phyloP scores from a whole-genome alignment of 345 rosid genomes.

The Populus deltoides region DNA sequence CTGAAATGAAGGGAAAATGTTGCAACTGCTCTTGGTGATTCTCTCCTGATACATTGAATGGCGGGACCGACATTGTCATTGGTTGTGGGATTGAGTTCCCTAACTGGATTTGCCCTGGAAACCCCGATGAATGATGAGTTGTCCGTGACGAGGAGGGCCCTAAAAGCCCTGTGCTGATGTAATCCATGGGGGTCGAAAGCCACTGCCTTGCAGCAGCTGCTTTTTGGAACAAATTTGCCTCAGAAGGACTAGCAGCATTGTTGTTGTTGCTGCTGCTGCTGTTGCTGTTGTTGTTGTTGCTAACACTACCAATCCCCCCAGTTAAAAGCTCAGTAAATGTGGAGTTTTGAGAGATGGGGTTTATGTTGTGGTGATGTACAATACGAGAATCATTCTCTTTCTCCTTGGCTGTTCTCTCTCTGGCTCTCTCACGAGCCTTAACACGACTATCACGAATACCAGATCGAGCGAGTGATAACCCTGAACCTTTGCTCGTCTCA shows the following conservation, averaged over 20 bases:
- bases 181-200: conserved; percentile 66
- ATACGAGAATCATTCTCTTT: conserved; percentile 45
- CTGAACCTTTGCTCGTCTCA: conserved; percentile 88
- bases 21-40: conserved; percentile 44
- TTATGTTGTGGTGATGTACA: conserved; percentile 23
- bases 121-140: conserved; percentile 35
- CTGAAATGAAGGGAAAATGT: conserved; percentile 70
- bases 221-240: conserved; percentile 38
- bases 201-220: conserved; percentile 45
- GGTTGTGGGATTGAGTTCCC: conserved; percentile 34
- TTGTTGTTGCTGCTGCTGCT: background rate
- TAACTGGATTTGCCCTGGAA: conserved; percentile 50
- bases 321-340: conserved; percentile 87
- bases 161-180: conserved; percentile 45
- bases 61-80: conserved; percentile 35
- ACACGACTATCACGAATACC: conserved; percentile 57
- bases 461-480: conserved; percentile 69
- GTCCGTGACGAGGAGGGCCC: conserved; percentile 43
- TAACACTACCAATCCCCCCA: conserved; percentile 42
- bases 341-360: conserved; percentile 47
- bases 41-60: conserved; percentile 40
- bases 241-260: conserved; percentile 36
- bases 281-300: conserved; percentile 9
- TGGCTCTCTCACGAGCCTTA: conserved; percentile 75
- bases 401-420: conserved; percentile 78